Conservation (phyloP, 331 rosid species). For the Prunus yedoensis region DNA sequence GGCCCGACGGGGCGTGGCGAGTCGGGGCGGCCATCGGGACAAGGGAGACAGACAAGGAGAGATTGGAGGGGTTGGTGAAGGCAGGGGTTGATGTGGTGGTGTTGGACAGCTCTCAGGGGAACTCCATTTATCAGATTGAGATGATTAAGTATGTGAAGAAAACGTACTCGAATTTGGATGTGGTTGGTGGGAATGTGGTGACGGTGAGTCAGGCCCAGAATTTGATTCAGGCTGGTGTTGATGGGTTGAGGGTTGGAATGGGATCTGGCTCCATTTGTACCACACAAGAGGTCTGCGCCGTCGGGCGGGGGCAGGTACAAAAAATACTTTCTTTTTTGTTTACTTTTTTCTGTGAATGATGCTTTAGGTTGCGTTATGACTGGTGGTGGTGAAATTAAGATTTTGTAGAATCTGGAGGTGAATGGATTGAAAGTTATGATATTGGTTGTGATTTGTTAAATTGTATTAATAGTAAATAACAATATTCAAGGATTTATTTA, state of each 20-base stretch:
- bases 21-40: slow-evolving; percentile 89
- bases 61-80: slow-evolving; percentile 70
- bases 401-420: neutral
- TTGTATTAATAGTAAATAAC: neutral
- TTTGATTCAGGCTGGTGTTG: slow-evolving; percentile 84
- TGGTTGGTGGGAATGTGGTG: slow-evolving; percentile 95
- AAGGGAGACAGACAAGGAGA: slow-evolving; percentile 77
- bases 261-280: slow-evolving; percentile 97
- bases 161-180: slow-evolving; percentile 64
- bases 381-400: neutral
- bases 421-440: neutral
- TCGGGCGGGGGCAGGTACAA: slow-evolving; percentile 94
- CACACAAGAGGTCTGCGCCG: slow-evolving; percentile 95
- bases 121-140: slow-evolving; percentile 78
- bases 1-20: slow-evolving; percentile 64
- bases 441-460: neutral
- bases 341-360: neutral
- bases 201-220: slow-evolving; percentile 86
- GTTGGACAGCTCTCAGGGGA: slow-evolving; percentile 93
- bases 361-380: neutral
- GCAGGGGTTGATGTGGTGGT: slow-evolving; percentile 81
- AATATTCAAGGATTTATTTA: neutral
- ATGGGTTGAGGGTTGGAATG: slow-evolving; percentile 94
- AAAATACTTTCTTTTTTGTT: neutral
- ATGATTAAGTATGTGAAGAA: slow-evolving; percentile 81